Evolutionary conservation across 352 stramenopile species (phyloP).

Genomic region (Phytophthora aleatoria): DNA sequence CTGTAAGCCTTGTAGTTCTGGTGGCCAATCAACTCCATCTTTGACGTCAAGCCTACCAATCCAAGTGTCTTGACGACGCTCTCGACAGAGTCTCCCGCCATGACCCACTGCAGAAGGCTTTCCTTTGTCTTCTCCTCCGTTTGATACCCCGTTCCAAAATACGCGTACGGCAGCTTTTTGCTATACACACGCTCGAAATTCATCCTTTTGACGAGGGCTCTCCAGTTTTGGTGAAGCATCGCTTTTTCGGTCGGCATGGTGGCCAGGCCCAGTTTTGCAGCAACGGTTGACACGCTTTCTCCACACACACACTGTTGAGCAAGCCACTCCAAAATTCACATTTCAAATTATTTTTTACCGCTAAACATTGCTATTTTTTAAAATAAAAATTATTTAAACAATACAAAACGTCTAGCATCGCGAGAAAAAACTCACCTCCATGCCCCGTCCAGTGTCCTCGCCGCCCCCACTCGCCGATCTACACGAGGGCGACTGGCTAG

Average conservation of each 20-base stretch:
- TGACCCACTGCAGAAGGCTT: background rate
- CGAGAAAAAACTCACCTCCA: background rate
- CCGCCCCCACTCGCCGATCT: background rate
- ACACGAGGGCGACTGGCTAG: constrained; percentile 14
- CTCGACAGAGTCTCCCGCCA: background rate
- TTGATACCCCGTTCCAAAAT: background rate
- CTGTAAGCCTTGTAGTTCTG: background rate
- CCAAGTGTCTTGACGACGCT: background rate
- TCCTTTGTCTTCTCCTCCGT: background rate
- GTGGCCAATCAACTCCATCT: background rate
- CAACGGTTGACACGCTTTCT: background rate
- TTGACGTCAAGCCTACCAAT: background rate
- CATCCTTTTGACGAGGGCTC: background rate
- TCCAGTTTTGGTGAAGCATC: background rate
- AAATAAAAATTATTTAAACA: no score
- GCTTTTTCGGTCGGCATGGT: background rate
- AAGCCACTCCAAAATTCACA: no score
- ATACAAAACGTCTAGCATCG: no score
- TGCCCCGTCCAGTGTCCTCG: constrained; percentile 3
- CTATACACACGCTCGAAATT: background rate
- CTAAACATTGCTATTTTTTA: no score
- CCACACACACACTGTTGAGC: background rate
- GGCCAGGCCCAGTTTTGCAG: background rate
- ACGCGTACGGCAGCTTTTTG: background rate
- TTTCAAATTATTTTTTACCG: no score